Evolutionary conservation across 768 basidiomycete species (phyloP).

Genomic region (Kwoniella heveanensis): DNA sequence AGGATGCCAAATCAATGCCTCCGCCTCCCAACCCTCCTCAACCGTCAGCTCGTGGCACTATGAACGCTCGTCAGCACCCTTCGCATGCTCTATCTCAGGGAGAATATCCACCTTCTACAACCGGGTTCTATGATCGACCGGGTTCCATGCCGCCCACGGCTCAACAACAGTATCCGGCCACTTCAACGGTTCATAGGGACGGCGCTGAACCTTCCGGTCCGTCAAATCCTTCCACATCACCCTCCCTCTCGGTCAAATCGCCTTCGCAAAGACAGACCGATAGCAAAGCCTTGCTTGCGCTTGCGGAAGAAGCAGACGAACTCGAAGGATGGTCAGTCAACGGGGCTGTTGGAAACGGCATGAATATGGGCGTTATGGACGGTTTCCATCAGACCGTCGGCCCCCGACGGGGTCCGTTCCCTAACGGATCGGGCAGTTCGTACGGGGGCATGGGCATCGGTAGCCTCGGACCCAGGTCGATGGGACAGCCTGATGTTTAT

Average conservation of each 20-base stretch:
- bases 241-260: slow-evolving; percentile 34
- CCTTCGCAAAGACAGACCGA: slow-evolving; percentile 39
- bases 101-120: not conserved
- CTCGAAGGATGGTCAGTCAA: slow-evolving; percentile 51
- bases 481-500: slow-evolving; percentile 17
- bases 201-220: slow-evolving; percentile 2
- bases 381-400: slow-evolving; percentile 9
- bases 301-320: slow-evolving; percentile 55
- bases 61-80: not conserved
- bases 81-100: not conserved
- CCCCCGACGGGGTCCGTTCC: not conserved
- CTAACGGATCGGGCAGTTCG: not conserved
- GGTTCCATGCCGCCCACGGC: not conserved
- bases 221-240: slow-evolving; percentile 31
- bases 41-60: too few species aligned
- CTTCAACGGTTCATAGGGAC: not conserved
- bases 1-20: slow-evolving; percentile 15
- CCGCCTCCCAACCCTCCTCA: slow-evolving; percentile 10
- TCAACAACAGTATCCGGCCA: slow-evolving; percentile 1
- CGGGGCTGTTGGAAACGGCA: slow-evolving; percentile 28
- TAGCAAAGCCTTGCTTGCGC: slow-evolving; percentile 52
- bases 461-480: not conserved
- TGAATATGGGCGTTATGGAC: slow-evolving; percentile 27
- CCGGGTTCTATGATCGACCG: not conserved
- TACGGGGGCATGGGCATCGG: not conserved